phyloP scores from a whole-genome alignment of 1,284 basidiomycete species.

The Rhodotorula mucilaginosa region DNA sequence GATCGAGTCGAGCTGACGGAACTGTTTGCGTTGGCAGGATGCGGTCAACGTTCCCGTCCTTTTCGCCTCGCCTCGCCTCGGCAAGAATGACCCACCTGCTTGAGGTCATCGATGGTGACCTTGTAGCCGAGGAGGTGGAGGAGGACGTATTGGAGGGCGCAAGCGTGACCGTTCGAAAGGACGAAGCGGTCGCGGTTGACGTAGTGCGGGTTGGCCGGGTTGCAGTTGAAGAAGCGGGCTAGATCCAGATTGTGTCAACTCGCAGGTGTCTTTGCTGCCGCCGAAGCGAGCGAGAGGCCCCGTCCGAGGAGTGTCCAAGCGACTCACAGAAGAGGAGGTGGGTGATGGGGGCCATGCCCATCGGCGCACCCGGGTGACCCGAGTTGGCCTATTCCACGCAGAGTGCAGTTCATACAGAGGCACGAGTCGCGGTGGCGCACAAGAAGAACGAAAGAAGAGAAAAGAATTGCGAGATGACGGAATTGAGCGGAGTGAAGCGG shows the following conservation, averaged over 20 bases:
- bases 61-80: too few species aligned
- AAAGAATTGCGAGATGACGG: constrained; percentile 2
- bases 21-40: constrained; percentile 17
- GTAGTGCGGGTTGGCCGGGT: constrained; percentile 86
- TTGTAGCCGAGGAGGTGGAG: constrained; percentile 82
- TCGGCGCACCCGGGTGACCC: constrained; percentile 85
- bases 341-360: constrained; percentile 70
- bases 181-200: constrained; percentile 87
- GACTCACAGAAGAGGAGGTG: constrained; percentile 65
- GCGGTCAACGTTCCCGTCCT: neutral
- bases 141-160: constrained; percentile 66
- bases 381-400: constrained; percentile 71
- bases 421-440: neutral
- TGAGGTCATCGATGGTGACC: constrained; percentile 77
- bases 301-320: neutral
- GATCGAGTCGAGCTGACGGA: constrained; percentile 71
- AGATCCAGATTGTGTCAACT: neutral
- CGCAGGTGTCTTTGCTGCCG: too few species aligned
- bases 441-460: neutral
- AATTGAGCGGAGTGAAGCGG: neutral
- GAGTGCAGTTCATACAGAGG: neutral
- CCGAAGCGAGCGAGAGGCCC: constrained; percentile 56
- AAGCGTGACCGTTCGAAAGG: constrained; percentile 69
- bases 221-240: constrained; percentile 53
- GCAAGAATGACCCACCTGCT: constrained; percentile 60